Conservation (phyloP, 352 stramenopile species). For the Phytophthora hybrid region DNA sequence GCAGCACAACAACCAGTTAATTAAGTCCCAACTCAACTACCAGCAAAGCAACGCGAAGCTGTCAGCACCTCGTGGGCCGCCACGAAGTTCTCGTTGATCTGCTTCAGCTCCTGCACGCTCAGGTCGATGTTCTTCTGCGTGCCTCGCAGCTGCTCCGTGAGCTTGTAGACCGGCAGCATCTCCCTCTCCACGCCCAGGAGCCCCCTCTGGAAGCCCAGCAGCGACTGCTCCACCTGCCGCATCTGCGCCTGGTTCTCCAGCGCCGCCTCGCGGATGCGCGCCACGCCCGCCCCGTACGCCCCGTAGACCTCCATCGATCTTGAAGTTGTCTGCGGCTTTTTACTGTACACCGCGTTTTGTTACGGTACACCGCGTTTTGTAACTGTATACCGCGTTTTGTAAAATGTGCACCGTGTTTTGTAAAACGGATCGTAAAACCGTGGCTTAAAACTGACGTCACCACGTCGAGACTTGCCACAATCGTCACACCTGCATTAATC, state of each 20-base stretch:
- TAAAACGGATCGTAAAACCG: not conserved
- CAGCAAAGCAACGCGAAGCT: not conserved
- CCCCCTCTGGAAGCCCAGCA: constrained; percentile 68
- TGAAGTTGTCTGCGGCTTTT: constrained; percentile 23
- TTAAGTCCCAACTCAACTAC: not conserved
- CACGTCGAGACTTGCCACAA: constrained; percentile 18
- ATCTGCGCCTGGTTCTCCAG: constrained; percentile 81
- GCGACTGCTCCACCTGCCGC: constrained; percentile 60
- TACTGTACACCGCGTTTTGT: not conserved
- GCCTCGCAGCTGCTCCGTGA: constrained; percentile 81
- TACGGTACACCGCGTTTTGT: not conserved
- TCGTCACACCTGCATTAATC: no score
- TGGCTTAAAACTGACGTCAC: constrained; percentile 20
- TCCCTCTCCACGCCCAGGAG: constrained; percentile 78
- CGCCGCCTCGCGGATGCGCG: constrained; percentile 69
- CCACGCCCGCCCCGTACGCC: constrained; percentile 56
- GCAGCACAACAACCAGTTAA: constrained; percentile 5
- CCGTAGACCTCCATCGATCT: constrained; percentile 69
- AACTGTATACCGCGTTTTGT: not conserved
- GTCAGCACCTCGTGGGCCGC: constrained; percentile 64
- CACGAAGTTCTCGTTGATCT: constrained; percentile 82
- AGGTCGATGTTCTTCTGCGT: constrained; percentile 89
- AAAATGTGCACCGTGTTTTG: not conserved
- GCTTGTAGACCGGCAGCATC: constrained; percentile 88
- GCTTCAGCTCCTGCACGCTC: constrained; percentile 73